Evolutionary conservation across 2,329 filamentous ascomycete genomes (phyloP).

Genomic region (Sporothrix humicola): DNA sequence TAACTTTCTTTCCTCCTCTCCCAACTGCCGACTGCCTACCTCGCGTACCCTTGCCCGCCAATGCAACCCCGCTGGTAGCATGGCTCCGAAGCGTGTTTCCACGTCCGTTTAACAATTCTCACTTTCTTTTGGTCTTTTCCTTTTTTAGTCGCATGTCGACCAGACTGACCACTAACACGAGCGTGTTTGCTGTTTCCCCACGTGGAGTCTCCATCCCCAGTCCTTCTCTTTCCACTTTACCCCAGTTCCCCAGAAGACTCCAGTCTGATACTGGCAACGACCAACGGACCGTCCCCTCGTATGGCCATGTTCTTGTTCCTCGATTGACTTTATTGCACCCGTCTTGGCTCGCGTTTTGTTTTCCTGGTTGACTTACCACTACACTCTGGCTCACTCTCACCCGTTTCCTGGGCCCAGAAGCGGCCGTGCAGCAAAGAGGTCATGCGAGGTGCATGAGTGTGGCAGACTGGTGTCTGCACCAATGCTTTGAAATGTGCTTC

Average conservation of each 20-base stretch:
- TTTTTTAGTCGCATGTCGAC: background rate
- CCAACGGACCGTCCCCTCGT: background rate
- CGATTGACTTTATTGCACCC: background rate
- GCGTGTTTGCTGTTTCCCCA: background rate
- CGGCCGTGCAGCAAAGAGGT: background rate
- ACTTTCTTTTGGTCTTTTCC: background rate
- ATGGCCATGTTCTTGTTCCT: background rate
- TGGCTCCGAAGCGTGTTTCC: slow-evolving; percentile 28
- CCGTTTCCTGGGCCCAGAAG: background rate
- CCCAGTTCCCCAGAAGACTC: too few species aligned
- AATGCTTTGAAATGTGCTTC: background rate
- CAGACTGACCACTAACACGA: background rate
- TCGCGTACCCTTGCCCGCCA: background rate
- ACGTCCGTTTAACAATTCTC: too few species aligned
- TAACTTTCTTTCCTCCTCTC: too few species aligned
- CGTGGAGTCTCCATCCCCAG: slow-evolving; percentile 15
- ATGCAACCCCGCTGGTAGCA: slow-evolving; percentile 32
- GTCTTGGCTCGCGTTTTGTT: slow-evolving; percentile 6
- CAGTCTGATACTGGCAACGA: background rate
- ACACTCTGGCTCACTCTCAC: background rate
- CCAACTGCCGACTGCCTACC: slow-evolving; percentile 31
- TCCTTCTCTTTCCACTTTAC: too few species aligned
- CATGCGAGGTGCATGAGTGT: slow-evolving; percentile 8
- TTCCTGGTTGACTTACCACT: background rate
- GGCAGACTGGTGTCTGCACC: background rate